Conservation (phyloP, 495 filamentous ascomycete genomes). For the Penicillium parvum region DNA sequence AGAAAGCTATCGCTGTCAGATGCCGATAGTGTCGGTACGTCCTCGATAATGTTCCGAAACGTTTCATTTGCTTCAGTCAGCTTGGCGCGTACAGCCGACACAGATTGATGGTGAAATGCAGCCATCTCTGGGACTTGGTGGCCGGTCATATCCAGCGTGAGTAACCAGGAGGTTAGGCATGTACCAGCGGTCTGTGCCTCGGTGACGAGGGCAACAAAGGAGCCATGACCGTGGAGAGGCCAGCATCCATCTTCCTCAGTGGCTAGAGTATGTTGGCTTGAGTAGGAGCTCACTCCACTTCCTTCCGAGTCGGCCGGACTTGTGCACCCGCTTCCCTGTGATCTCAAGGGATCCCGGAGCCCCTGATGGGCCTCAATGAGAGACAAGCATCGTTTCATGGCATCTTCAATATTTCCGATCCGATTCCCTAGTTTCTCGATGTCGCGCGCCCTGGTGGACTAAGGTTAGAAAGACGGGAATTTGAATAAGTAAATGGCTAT, state of each 20-base stretch:
- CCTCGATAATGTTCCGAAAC: neutral
- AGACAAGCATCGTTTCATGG: neutral
- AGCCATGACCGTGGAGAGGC: neutral
- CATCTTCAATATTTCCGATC: neutral
- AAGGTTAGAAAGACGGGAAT: too few relatives aligned
- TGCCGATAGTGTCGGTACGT: neutral
- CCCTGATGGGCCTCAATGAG: neutral
- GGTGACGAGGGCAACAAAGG: neutral
- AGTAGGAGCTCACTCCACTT: neutral
- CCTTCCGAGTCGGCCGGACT: neutral
- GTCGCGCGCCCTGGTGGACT: too few relatives aligned
- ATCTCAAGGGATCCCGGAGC: too few relatives aligned
- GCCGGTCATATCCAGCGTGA: too few relatives aligned
- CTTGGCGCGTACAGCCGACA: neutral
- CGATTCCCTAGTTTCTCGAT: neutral
- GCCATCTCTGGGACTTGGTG: too few relatives aligned
- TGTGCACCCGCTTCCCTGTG: too few relatives aligned
- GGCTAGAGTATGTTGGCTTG: neutral
- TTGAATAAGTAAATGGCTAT: too few relatives aligned
- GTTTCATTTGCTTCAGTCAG: neutral
- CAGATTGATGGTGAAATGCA: neutral
- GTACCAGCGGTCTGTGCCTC: neutral
- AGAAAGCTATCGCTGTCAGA: neutral
- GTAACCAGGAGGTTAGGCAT: too few relatives aligned
- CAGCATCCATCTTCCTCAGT: neutral